Base-by-base conservation (phyloP, 441 rosid species). In the Pelargonium myrrhifolium region DNA sequence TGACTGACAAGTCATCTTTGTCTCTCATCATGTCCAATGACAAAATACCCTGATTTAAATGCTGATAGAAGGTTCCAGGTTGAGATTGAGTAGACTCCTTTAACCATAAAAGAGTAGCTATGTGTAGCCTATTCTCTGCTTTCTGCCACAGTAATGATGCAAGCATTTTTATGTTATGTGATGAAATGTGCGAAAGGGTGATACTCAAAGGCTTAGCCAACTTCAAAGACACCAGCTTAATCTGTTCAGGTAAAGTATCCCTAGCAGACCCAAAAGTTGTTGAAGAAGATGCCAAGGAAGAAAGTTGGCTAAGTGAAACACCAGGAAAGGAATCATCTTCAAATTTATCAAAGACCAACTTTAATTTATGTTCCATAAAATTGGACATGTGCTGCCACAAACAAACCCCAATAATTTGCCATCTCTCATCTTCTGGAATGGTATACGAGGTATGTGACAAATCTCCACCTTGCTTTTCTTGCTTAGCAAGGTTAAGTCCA, bases 371-470 rank as follows among this genome's bases (percentile, higher is more conserved):
- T 69, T 83, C 81, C 78, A 75, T 71, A 66, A 93, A 83, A 72
- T 79, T 86, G 71, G 74, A 83, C 75, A 91, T 76, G 76, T 89
- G 93, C 75, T 81, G 87, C 97, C 99, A 91, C 76, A 89, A 74
- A 80, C 93, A 88, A 67, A 75, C 78, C 69, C 88, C 92, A 39
- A 85, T 74, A 35, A 86, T 75, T 72, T 80, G 81, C 87, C 88
- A 82, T 84, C 85, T 91, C 78, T 89, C 96, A 68, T 87, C 95
- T 69, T 82, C 89, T 68, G 91, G 83, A 79, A 91, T 84, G 69
- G 85, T 77, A 71, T 74, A 71, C 49, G 70, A 66, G 68, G 85
- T 77, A 70, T 72, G 72, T 49, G 71, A 67, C 56, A 68, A 70
- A 65, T 74, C 74, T 70, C 75, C 77, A 77, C 74, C 79, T 69